Evolutionary conservation across 805 yeast species (phyloP).

Genomic region (Candida mattraensis): DNA sequence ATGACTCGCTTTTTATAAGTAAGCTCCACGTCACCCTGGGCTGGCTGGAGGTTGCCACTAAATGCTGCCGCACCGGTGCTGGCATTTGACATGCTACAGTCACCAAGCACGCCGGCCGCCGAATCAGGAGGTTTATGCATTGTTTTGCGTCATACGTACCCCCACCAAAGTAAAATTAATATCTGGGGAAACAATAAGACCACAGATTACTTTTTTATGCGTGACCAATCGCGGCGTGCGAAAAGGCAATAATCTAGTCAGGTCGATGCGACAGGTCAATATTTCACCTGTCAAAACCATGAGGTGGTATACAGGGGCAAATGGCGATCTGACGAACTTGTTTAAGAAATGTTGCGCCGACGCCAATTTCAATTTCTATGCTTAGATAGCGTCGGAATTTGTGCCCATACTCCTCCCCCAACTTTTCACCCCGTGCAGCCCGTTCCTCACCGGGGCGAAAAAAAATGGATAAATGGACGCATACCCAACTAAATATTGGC

Average conservation of each 20-base stretch:
- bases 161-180: constrained; percentile 4
- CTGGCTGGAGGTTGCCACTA: too few species aligned
- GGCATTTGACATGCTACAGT: constrained; percentile 9
- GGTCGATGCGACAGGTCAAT: too few species aligned
- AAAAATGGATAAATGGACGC: constrained; percentile 18
- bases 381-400: background rate
- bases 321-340: background rate
- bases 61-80: constrained; percentile 2
- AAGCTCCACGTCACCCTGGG: too few species aligned
- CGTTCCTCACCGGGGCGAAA: background rate
- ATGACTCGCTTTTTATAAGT: too few species aligned
- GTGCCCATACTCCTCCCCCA: constrained; percentile 1
- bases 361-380: too few species aligned
- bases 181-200: constrained; percentile 18
- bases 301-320: constrained; percentile 1
- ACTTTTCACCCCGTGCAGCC: background rate
- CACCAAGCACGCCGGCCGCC: too few species aligned
- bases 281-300: constrained; percentile 1
- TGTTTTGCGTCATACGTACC: constrained; percentile 9
- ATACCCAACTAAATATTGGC: constrained; percentile 4
- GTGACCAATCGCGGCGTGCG: constrained; percentile 14
- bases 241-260: constrained; percentile 13
- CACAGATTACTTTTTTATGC: constrained; percentile 4
- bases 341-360: too few species aligned
- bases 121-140: too few species aligned